phyloP scores from a whole-genome alignment of 2,329 filamentous ascomycete genomes.

The Colletotrichum spaethianum region DNA sequence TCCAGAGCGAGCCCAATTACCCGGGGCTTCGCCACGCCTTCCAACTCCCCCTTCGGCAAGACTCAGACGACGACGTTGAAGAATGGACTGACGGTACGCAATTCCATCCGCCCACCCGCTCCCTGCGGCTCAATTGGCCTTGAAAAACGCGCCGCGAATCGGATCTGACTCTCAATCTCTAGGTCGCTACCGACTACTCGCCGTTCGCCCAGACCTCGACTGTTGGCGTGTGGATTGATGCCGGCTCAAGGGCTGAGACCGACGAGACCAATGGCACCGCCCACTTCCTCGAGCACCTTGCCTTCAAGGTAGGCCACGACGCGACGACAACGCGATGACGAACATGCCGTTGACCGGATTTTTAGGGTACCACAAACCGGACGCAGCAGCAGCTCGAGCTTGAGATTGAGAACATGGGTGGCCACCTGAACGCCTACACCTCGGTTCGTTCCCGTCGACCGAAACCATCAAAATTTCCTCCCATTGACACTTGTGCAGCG shows the following conservation, averaged over 20 bases:
- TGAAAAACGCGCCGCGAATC: slow-evolving; percentile 42
- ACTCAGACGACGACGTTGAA: slow-evolving; percentile 96
- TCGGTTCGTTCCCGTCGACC: slow-evolving; percentile 76
- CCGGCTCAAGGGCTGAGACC: slow-evolving; percentile 97
- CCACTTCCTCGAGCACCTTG: slow-evolving; percentile 99
- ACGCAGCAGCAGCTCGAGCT: slow-evolving; percentile 98
- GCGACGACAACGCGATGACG: slow-evolving; percentile 21
- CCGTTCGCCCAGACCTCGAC: slow-evolving; percentile 99
- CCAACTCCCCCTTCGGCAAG: slow-evolving; percentile 76
- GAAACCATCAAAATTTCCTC: slow-evolving; percentile 17
- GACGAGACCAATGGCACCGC: slow-evolving; percentile 99
- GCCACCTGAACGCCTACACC: slow-evolving; percentile 99
- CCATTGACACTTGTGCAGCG: slow-evolving; percentile 67
- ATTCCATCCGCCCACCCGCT: slow-evolving; percentile 24
- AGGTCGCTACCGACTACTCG: slow-evolving; percentile 98
- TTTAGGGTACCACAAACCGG: slow-evolving; percentile 90
- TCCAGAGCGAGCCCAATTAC: slow-evolving; percentile 82
- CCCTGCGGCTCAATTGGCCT: slow-evolving; percentile 54
- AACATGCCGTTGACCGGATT: slow-evolving; percentile 10
- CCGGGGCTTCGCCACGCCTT: slow-evolving; percentile 92
- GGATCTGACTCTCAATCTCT: slow-evolving; percentile 47
- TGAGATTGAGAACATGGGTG: slow-evolving; percentile 99
- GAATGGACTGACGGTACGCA: slow-evolving; percentile 93
- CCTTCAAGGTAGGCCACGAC: slow-evolving; percentile 86
- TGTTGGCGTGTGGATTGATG: slow-evolving; percentile 99